These are phyloP conservation scores for Peterozyma toletana DNA, from an alignment of 805 yeast genomes.

Conservation along the genomic window DNA sequence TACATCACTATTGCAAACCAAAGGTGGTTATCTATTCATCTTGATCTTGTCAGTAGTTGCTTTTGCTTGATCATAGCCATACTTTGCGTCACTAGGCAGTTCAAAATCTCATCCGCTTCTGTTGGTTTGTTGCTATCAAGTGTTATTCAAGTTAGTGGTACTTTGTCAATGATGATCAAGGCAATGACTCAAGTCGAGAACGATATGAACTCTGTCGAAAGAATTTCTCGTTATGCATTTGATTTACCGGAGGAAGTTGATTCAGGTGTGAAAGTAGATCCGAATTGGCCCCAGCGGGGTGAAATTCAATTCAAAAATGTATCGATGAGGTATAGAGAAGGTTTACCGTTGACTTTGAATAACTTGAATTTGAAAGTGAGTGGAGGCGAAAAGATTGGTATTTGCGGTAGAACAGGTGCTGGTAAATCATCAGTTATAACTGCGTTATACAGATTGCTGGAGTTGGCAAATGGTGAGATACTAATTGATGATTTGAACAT, in stretches of 20 bases:
- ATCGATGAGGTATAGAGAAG: constrained; percentile 53
- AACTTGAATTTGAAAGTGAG: constrained; percentile 38
- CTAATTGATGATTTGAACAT: constrained; percentile 66
- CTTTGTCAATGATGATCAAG: constrained; percentile 40
- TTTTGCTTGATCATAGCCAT: constrained; percentile 43
- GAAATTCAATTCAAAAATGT: constrained; percentile 52
- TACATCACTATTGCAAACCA: constrained; percentile 44
- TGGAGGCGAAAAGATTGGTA: constrained; percentile 53
- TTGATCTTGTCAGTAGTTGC: constrained; percentile 38
- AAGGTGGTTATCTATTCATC: constrained; percentile 55
- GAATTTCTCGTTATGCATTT: constrained; percentile 53
- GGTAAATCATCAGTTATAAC: constrained; percentile 74
- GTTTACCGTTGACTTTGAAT: constrained; percentile 58
- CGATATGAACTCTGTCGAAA: constrained; percentile 55
- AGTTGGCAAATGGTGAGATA: constrained; percentile 39
- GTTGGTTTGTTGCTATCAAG: constrained; percentile 58
- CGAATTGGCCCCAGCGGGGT: constrained; percentile 47
- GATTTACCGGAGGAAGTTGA: constrained; percentile 57
- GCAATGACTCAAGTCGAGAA: constrained; percentile 42
- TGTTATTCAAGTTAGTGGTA: constrained; percentile 50
- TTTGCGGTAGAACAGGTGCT: constrained; percentile 67
- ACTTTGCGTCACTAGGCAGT: constrained; percentile 52
- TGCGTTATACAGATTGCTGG: constrained; percentile 62
- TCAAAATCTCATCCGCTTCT: constrained; percentile 48
- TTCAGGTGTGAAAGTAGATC: constrained; percentile 20